Evolutionary conservation across 2,329 filamentous ascomycete species (phyloP), one percentile per base, ranked within the genome.

Genomic region (Microascus cirrosus): DNA sequence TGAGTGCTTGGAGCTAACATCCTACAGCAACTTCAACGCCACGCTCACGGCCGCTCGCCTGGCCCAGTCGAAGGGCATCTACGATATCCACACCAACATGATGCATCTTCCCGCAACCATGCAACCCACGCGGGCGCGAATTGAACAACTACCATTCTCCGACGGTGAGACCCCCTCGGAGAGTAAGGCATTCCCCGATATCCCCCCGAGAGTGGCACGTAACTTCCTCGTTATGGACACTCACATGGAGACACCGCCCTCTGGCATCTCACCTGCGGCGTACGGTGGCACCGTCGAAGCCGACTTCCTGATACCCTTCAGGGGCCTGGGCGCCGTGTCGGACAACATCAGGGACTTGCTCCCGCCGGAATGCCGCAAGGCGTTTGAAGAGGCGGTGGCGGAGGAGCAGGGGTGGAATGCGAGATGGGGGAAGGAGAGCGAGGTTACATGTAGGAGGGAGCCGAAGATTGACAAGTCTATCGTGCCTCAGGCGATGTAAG

Each of bases 21-120:
- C 48, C 48, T n/a, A 53, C 61, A 96, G 93, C 69, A 84, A 84
- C 54, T 97, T 94, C 76, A 99, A 97, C 71, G 80, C 87, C 22
- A 76, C 79, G 20, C 81, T 97, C 60, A 80, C 84, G 36, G 79
- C 81, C 18, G 77, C 85, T 57, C 87, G 94, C 58, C 81, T 80
- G 60, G 74, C 79, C 51, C 94, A 88, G 63, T 77, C 86, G 10
- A 73, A 81, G 25, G 94, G 94, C 54, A 81, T 93, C 57, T 97
- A 97, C 71, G 92, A 99, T 66, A 85, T 93, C 28, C 92, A 97
- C 73, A 97, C 94, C 57, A 99, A 99, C 70, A 73, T 81, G 60
- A 87, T 96, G 80, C 90, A 94, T 67, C 95, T 88, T 68, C 93
- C 94, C 0, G 83, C 83, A 61, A 87, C 81, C 66, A 95, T 91